Evolutionary conservation across 768 basidiomycete species (phyloP).

Genomic region (Termitomyces bulborhizus): DNA sequence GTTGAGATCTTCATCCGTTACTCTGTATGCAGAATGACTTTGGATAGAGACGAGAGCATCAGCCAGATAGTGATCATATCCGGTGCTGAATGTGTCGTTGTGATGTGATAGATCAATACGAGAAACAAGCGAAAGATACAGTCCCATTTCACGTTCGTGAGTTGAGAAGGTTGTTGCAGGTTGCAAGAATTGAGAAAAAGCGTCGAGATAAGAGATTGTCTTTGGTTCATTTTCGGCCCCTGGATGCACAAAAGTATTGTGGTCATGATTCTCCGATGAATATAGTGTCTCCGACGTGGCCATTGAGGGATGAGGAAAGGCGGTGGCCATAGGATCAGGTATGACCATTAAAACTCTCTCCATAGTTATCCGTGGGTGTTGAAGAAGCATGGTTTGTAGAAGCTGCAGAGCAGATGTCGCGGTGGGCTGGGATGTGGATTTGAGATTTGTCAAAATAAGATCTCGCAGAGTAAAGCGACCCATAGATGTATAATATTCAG

Average conservation of each 20-base stretch:
- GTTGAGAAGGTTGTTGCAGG: slow-evolving; percentile 74
- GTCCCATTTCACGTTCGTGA: slow-evolving; percentile 77
- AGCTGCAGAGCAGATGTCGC: slow-evolving; percentile 77
- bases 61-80: slow-evolving; percentile 76
- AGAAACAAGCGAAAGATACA: slow-evolving; percentile 76
- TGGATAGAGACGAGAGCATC: slow-evolving; percentile 71
- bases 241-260: slow-evolving; percentile 40
- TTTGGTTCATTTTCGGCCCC: slow-evolving; percentile 26
- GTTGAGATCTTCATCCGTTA: slow-evolving; percentile 32
- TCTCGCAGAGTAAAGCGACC: slow-evolving; percentile 92
- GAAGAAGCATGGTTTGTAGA: slow-evolving; percentile 65
- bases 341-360: slow-evolving; percentile 68
- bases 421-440: slow-evolving; percentile 58
- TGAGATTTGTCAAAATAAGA: slow-evolving; percentile 72
- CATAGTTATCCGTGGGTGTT: slow-evolving; percentile 58
- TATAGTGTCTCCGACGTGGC: slow-evolving; percentile 17
- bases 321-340: slow-evolving; percentile 66
- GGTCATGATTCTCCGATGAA: slow-evolving; percentile 42
- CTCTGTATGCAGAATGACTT: slow-evolving; percentile 51
- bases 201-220: slow-evolving; percentile 12
- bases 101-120: slow-evolving; percentile 66
- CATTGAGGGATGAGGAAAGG: slow-evolving; percentile 58
- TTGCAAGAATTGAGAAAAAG: slow-evolving; percentile 40
- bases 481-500: slow-evolving; percentile 82
- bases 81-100: slow-evolving; percentile 74